Conservation (phyloP, 2,329 filamentous ascomycete species). For the Stagonosporopsis rhizophila region DNA sequence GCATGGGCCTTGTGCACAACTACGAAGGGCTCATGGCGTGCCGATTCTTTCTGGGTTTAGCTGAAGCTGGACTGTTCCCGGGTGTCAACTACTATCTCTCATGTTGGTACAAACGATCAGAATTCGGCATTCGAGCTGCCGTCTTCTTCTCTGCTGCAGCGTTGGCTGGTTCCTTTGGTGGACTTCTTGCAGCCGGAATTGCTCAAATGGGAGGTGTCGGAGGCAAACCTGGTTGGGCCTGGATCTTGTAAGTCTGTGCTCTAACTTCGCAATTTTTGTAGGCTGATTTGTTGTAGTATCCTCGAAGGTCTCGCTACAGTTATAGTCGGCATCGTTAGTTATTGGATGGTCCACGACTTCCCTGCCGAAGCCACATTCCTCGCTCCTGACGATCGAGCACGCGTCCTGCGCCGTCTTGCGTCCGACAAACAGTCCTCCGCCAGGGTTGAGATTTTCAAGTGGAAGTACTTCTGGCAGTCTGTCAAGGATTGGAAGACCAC, state of each 20-base stretch:
- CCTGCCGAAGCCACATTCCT: constrained; percentile 79
- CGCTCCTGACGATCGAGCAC: constrained; percentile 69
- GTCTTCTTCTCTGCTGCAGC: constrained; percentile 87
- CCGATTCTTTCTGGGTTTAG: constrained; percentile 71
- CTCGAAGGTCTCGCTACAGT: constrained; percentile 75
- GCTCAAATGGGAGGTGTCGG: constrained; percentile 71
- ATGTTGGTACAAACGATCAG: constrained; percentile 82
- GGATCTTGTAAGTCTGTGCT: constrained; percentile 49
- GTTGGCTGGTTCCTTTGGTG: constrained; percentile 78
- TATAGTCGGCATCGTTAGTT: constrained; percentile 67
- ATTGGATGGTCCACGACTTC: constrained; percentile 82
- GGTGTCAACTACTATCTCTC: constrained; percentile 79
- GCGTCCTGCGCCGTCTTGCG: constrained; percentile 74
- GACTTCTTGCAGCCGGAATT: constrained; percentile 75
- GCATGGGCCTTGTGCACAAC: constrained; percentile 70
- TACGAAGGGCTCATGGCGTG: constrained; percentile 71
- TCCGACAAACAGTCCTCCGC: constrained; percentile 77
- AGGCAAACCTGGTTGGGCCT: constrained; percentile 52
- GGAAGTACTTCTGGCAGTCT: constrained; percentile 73
- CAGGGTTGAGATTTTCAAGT: constrained; percentile 76
- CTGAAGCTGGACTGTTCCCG: constrained; percentile 72
- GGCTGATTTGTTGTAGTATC: constrained; percentile 45
- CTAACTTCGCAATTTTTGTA: background rate
- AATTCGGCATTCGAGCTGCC: constrained; percentile 80
- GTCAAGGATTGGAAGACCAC: constrained; percentile 87